Evolutionary conservation across 495 filamentous ascomycete genomes (phyloP).

Genomic region (Barbatosphaeria neglecta): DNA sequence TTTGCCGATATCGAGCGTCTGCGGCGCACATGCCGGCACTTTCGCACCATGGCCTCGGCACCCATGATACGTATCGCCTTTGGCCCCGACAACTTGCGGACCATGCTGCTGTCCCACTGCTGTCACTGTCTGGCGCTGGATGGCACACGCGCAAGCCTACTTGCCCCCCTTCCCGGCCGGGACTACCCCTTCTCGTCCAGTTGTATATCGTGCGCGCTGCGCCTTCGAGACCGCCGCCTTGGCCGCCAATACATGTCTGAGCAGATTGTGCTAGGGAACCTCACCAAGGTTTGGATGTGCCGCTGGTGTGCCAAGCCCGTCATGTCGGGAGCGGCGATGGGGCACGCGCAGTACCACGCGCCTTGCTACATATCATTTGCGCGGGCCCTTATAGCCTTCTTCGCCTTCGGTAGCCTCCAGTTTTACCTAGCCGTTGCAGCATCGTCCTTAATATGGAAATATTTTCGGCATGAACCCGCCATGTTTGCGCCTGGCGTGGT

Average conservation of each 20-base stretch:
- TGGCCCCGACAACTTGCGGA: conserved; percentile 5
- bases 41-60: conserved; percentile 10
- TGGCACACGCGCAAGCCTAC: conserved; percentile 7
- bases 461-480: conserved; percentile 8
- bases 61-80: conserved; percentile 10
- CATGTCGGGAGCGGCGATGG: conserved; percentile 2
- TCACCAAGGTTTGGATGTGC: conserved; percentile 11
- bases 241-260: conserved; percentile 3
- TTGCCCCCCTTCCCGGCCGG: conserved; percentile 3
- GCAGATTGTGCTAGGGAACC: conserved; percentile 11
- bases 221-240: conserved; percentile 8
- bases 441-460: conserved; percentile 11
- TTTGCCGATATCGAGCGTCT: conserved; percentile 18
- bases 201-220: conserved; percentile 14
- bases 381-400: conserved; percentile 9
- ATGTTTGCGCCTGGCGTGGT: conserved; percentile 18
- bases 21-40: conserved; percentile 17
- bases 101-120: conserved; percentile 14
- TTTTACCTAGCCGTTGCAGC: conserved; percentile 12
- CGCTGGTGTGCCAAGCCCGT: conserved; percentile 19
- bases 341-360: conserved; percentile 15
- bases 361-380: conserved; percentile 15
- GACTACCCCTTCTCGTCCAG: conserved; percentile 13
- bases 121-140: conserved; percentile 11
- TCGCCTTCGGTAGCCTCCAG: conserved; percentile 16